These are phyloP conservation scores for Termitomyces sp. DNA, from an alignment of 768 basidiomycete genomes.

Conservation along the genomic window DNA sequence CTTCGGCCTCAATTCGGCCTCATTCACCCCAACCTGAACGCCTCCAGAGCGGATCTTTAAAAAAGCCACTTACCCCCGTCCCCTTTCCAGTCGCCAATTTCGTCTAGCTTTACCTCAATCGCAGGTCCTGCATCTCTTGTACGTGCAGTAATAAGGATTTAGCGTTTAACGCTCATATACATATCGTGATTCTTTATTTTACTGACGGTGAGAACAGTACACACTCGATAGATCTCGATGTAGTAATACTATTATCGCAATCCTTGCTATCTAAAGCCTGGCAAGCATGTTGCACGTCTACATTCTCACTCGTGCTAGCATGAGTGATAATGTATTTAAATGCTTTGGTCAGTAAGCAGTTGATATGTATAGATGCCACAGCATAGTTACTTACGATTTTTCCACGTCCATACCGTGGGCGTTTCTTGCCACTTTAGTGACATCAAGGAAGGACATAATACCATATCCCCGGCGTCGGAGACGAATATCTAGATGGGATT, in stretches of 20 bases:
- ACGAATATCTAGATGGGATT: not conserved
- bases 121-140: not conserved
- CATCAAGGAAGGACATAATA: not conserved
- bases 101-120: not conserved
- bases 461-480: not conserved
- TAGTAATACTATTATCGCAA: not conserved
- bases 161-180: not conserved
- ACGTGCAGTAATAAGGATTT: not conserved
- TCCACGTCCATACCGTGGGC: not conserved
- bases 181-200: not conserved
- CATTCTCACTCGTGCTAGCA: not conserved
- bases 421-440: not conserved
- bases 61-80: not conserved
- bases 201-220: not conserved
- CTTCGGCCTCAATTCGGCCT: conserved; percentile 14
- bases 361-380: no score
- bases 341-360: no score
- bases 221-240: not conserved
- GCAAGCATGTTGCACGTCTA: no score
- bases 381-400: no score
- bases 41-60: conserved; percentile 1
- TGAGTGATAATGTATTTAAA: no score
- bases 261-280: not conserved
- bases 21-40: conserved; percentile 4
- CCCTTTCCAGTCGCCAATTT: not conserved